phyloP scores from a whole-genome alignment of 2,329 filamentous ascomycete species.

The Aspergillus costaricaensis region DNA sequence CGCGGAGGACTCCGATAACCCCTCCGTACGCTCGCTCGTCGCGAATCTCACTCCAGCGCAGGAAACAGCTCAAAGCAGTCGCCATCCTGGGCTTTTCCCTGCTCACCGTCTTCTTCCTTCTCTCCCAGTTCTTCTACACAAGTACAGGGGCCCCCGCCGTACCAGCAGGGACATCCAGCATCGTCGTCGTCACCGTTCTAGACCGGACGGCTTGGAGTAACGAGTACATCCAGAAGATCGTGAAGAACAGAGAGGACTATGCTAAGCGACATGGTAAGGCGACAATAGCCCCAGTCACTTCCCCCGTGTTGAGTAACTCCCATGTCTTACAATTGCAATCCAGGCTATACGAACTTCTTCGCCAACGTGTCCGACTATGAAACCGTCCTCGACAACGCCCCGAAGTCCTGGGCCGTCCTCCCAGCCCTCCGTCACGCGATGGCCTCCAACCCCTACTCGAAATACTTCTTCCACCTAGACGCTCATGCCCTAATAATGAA shows the following conservation, averaged over 20 bases:
- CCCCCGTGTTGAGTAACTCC: not conserved
- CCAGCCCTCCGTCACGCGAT: constrained; percentile 88
- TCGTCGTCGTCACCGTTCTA: constrained; percentile 83
- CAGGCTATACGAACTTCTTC: constrained; percentile 86
- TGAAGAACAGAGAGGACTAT: constrained; percentile 81
- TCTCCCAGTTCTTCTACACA: constrained; percentile 48
- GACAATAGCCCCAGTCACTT: not conserved
- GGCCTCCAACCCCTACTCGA: constrained; percentile 72
- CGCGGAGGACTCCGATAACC: constrained; percentile 78
- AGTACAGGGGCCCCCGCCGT: constrained; percentile 29
- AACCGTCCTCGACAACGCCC: constrained; percentile 43
- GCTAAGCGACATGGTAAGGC: constrained; percentile 78
- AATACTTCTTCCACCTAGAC: constrained; percentile 85
- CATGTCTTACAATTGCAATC: not conserved
- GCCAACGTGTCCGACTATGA: constrained; percentile 73
- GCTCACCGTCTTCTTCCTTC: constrained; percentile 62
- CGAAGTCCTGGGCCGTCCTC: constrained; percentile 63
- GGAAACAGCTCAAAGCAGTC: constrained; percentile 63
- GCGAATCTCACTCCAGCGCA: constrained; percentile 49
- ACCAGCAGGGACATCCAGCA: constrained; percentile 46
- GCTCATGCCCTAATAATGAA: constrained; percentile 88
- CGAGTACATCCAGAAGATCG: constrained; percentile 71
- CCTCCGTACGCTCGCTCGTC: constrained; percentile 64
- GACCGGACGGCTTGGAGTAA: constrained; percentile 67
- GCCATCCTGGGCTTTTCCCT: constrained; percentile 58